phyloP scores from a whole-genome alignment of 257 asterid genomes.

The Rehmannia glutinosa region DNA sequence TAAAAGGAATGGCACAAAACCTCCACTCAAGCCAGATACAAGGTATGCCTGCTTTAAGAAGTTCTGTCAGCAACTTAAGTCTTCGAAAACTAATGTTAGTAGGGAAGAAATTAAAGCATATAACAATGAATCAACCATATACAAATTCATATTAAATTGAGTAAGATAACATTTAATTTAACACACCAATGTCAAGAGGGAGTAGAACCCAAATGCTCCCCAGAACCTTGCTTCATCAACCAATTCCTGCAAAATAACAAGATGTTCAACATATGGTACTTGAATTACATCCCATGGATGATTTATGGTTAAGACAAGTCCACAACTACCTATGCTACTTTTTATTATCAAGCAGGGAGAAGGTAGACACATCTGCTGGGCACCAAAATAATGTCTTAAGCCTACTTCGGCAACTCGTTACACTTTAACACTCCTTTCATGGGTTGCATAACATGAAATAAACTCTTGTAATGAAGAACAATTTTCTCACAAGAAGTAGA shows the following conservation, averaged over 20 bases:
- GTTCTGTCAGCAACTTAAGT: slow-evolving; percentile 25
- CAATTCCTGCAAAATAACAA: slow-evolving; percentile 53
- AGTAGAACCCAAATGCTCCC: slow-evolving; percentile 98
- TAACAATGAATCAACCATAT: slow-evolving; percentile 4
- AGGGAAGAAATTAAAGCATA: background rate
- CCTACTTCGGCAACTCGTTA: slow-evolving; percentile 9
- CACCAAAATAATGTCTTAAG: background rate
- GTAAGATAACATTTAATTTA: slow-evolving; percentile 7
- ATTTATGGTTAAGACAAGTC: slow-evolving; percentile 1
- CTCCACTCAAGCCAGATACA: slow-evolving; percentile 80
- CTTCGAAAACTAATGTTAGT: slow-evolving; percentile 2
- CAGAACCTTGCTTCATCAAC: slow-evolving; percentile 87
- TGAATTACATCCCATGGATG: background rate
- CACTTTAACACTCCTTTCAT: slow-evolving; percentile 10
- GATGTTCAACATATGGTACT: slow-evolving; percentile 6
- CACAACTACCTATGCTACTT: background rate
- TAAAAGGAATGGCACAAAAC: slow-evolving; percentile 65
- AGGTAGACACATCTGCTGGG: background rate
- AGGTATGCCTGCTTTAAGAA: slow-evolving; percentile 72
- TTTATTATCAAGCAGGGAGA: background rate
- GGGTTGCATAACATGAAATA: slow-evolving; percentile 12
- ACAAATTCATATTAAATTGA: slow-evolving; percentile 14
- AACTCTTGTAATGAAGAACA: no score
- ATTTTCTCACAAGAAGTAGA: background rate
- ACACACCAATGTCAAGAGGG: slow-evolving; percentile 76